A percentile compares a stretch with the other conserved stretches of the same genome.
These are phyloP conservation scores for Isatis lusitanica DNA, from an alignment of 441 rosid genomes.

Conservation along the genomic window DNA sequence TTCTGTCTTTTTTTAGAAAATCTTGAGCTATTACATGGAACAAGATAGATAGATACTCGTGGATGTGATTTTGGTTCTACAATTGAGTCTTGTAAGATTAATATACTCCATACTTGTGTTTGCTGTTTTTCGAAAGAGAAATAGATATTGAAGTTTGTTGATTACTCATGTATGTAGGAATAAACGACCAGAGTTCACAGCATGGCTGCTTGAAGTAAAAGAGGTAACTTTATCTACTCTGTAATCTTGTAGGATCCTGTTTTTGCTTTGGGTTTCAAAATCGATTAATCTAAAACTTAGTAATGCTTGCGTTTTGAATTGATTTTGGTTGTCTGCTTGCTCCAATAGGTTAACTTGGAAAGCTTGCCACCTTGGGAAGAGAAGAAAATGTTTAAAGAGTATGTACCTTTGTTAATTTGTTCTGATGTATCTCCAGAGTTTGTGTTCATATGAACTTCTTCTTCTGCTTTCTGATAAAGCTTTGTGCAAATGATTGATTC, in stretches of 20 bases:
- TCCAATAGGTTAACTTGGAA: constrained; percentile 78
- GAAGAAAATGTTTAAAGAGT: constrained; percentile 93
- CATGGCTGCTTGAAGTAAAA: constrained; percentile 92
- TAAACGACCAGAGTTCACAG: constrained; percentile 97
- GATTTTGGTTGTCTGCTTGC: neutral
- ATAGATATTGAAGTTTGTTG: constrained; percentile 8
- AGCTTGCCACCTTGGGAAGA: constrained; percentile 95
- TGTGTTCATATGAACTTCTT: neutral
- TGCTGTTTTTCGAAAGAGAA: neutral
- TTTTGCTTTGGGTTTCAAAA: neutral
- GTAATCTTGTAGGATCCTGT: neutral
- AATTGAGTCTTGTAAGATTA: neutral
- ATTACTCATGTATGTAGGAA: constrained; percentile 52
- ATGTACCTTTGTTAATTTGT: constrained; percentile 27
- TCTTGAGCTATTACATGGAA: neutral
- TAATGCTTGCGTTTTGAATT: neutral
- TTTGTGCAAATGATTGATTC: constrained; percentile 4
- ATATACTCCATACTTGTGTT: neutral
- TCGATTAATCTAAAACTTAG: neutral
- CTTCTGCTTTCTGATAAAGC: neutral
- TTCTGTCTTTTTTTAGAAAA: neutral
- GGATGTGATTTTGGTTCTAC: neutral
- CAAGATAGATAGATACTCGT: neutral
- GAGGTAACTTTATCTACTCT: constrained; percentile 46
- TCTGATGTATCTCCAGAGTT: neutral